Evolutionary conservation across 192 early-diverging fungal species (phyloP), one percentile per base, ranked within the genome.

Genomic region (Coemansia sp.): DNA sequence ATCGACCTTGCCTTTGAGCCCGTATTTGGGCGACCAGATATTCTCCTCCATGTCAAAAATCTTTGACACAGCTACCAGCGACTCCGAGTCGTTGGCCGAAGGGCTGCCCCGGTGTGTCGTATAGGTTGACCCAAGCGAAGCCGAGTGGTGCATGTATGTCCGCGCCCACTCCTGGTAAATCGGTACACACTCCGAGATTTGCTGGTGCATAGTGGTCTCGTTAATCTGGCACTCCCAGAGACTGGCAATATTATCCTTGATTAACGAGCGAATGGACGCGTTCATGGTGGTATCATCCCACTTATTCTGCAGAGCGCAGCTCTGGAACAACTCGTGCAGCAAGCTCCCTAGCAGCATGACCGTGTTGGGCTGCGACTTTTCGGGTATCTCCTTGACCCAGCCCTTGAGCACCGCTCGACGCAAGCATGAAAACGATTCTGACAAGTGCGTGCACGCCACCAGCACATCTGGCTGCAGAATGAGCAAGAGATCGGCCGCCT

Each of bases 1-100:
- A 68, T 98, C 95, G 27, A 98, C 86, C 67, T 92, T 95, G 24
- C 97, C 97, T 61, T 96, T 96, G 16, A 98, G 77, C 1, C 97
- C 97, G 82, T 88, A 97, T 69, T 78, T 93, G 9, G 93, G 91
- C 34, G 94, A 94, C 93, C 93, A 97, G 24, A 95, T 84, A 55
- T 88, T 87, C 62, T 98, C 95, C 71, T 98, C 97, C 65, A 96
- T 91, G 64, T 94, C 91, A 40, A 96, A 64, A 0, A 94, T 76
- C 52, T 90, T 89, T 27, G 79, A 83, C 24, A 98, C 79, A 22
- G 87, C 80, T 10, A 88, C 64, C n/a, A 10, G 55, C 55, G 55
- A 35, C 30, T 58, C 16, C 1, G 55, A 30, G 29, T 58, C 55
- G 55, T 16, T 58, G 55, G 29, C 55, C 16, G n/a, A n/a, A n/a